Conservation (phyloP, 495 filamentous ascomycete species). For the Penicillium canariense region DNA sequence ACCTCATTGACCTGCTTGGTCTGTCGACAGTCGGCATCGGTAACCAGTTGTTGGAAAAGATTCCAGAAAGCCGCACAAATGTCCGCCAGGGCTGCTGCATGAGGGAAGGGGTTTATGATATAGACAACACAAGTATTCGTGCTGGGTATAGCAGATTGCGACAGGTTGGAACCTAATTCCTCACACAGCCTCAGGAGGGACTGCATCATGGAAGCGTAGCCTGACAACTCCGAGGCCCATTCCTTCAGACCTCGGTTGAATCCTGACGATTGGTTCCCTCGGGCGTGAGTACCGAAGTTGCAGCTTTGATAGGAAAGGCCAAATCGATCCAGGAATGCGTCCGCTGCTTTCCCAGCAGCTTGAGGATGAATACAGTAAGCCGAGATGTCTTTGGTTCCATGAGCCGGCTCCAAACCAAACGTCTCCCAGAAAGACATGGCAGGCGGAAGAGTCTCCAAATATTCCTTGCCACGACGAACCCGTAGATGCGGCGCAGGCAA, state of each 20-base stretch:
- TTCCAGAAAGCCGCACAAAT: conserved; percentile 76
- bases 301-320: conserved; percentile 74
- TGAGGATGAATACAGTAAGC: conserved; percentile 78
- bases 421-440: conserved; percentile 89
- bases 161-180: conserved; percentile 45
- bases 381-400: conserved; percentile 74
- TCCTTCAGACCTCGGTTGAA: conserved; percentile 59
- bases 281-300: conserved; percentile 69
- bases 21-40: conserved; percentile 46
- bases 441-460: conserved; percentile 73
- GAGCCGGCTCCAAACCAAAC: conserved; percentile 74
- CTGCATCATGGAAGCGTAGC: conserved; percentile 37
- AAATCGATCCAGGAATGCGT: conserved; percentile 69
- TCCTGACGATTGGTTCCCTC: conserved; percentile 49
- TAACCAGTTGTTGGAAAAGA: conserved; percentile 68
- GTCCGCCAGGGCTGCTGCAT: conserved; percentile 63
- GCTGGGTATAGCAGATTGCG: conserved; percentile 37
- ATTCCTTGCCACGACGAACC: conserved; percentile 69
- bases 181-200: conserved; percentile 40
- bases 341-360: conserved; percentile 54
- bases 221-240: conserved; percentile 39
- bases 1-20: conserved; percentile 61
- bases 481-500: conserved; percentile 67
- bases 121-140: conserved; percentile 79
- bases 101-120: conserved; percentile 72